These are phyloP conservation scores for Fusarium keratoplasticum DNA, from an alignment of 2,329 filamentous ascomycete genomes.

Conservation along the genomic window DNA sequence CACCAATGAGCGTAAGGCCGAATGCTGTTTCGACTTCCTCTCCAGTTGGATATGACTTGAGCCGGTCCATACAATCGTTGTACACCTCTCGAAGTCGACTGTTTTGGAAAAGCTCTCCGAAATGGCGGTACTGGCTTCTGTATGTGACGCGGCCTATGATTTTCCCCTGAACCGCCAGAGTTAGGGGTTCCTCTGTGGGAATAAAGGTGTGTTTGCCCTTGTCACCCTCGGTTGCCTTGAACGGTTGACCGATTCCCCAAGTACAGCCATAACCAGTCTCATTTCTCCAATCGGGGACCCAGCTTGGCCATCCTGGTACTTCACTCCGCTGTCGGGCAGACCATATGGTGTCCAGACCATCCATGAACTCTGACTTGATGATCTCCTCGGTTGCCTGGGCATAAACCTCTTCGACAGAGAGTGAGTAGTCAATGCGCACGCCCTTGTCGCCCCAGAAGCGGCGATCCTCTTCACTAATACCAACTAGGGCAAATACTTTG, in stretches of 20 bases:
- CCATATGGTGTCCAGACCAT: conserved; percentile 25
- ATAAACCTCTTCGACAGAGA: conserved; percentile 21
- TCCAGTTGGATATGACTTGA: conserved; percentile 23
- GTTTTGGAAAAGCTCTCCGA: conserved; percentile 9
- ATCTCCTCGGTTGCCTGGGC: conserved; percentile 24
- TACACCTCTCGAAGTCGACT: conserved; percentile 8
- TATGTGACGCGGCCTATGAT: conserved; percentile 14
- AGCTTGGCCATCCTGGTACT: conserved; percentile 28
- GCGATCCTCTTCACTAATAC: conserved; percentile 23
- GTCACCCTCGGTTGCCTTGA: not conserved
- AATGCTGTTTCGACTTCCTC: conserved; percentile 27
- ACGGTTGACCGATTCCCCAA: conserved; percentile 25
- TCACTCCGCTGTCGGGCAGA: conserved; percentile 22
- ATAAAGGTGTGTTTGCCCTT: conserved; percentile 17
- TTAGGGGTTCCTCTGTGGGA: not conserved
- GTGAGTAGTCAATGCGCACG: conserved; percentile 24
- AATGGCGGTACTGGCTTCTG: conserved; percentile 22
- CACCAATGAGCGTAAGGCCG: conserved; percentile 19
- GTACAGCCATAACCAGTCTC: conserved; percentile 26
- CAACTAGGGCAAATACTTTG: conserved; percentile 32
- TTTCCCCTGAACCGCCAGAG: conserved; percentile 15
- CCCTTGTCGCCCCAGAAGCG: not conserved
- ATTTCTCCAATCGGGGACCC: conserved; percentile 37
- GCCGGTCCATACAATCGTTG: conserved; percentile 4
- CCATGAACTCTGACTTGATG: conserved; percentile 3